Conservation (phyloP, 345 rosid genomes). For the Euphorbia lathyris region DNA sequence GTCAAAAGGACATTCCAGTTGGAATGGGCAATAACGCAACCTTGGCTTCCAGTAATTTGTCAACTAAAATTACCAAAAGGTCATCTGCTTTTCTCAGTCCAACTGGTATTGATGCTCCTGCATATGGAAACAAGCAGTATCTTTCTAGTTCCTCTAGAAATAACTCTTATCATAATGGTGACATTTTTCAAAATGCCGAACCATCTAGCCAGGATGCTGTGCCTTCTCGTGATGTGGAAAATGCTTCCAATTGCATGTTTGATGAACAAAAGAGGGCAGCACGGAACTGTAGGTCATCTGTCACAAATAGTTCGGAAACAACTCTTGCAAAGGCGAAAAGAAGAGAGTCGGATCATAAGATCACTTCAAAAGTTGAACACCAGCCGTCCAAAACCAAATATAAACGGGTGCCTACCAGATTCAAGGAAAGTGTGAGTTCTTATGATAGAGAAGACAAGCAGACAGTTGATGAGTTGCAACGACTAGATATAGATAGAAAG, state of each 20-base stretch:
- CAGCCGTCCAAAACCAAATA: slow-evolving; percentile 17
- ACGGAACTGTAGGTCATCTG: slow-evolving; percentile 33
- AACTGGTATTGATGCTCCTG: slow-evolving; percentile 30
- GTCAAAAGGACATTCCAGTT: slow-evolving; percentile 24
- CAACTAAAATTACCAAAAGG: slow-evolving; percentile 25
- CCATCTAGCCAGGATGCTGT: slow-evolving; percentile 29
- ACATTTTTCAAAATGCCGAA: slow-evolving; percentile 36
- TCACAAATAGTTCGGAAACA: slow-evolving; percentile 14
- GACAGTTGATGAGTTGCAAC: slow-evolving; percentile 14
- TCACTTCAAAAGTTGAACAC: slow-evolving; percentile 17
- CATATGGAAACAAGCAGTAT: slow-evolving; percentile 19
- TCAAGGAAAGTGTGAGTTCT: slow-evolving; percentile 18
- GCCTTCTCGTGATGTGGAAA: slow-evolving; percentile 38
- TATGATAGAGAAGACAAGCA: slow-evolving; percentile 17
- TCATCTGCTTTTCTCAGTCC: slow-evolving; percentile 27
- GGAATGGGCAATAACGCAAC: slow-evolving; percentile 30
- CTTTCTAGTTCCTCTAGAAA: slow-evolving; percentile 26
- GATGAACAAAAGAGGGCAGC: slow-evolving; percentile 31
- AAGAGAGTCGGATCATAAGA: slow-evolving; percentile 19
- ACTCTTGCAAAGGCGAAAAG: slow-evolving; percentile 21
- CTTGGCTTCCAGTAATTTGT: slow-evolving; percentile 19
- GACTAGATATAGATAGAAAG: slow-evolving; percentile 17
- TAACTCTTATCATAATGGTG: slow-evolving; percentile 28
- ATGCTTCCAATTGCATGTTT: slow-evolving; percentile 41
- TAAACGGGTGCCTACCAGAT: slow-evolving; percentile 4